Conservation (phyloP, 129 eudicot genomes). For the Rutidosis leptorrhynchoides region DNA sequence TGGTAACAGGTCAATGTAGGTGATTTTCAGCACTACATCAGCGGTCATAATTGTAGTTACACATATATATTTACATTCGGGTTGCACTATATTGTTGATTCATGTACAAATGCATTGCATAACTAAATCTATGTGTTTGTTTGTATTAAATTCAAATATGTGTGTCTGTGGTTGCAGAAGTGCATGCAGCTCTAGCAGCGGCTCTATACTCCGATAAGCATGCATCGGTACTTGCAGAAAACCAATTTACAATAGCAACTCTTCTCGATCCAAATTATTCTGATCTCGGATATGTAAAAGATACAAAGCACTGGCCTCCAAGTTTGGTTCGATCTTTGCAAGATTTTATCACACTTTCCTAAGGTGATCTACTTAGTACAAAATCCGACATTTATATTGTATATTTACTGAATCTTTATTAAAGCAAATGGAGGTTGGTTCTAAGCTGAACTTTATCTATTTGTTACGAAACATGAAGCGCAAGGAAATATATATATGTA, state of each 20-base stretch:
- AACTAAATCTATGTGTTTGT: background rate
- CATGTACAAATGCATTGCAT: background rate
- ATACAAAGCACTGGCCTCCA: constrained; percentile 62
- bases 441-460: background rate
- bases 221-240: constrained; percentile 50
- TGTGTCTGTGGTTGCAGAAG: constrained; percentile 38
- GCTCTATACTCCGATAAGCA: constrained; percentile 52
- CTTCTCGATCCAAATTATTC: constrained; percentile 55
- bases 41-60: background rate
- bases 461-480: constrained; percentile 11
- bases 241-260: constrained; percentile 54
- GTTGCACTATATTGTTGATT: background rate
- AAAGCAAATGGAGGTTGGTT: background rate
- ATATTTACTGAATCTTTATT: background rate
- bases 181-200: constrained; percentile 58
- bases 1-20: background rate
- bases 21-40: background rate
- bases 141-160: background rate
- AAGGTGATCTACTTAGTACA: constrained; percentile 5
- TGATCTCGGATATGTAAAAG: constrained; percentile 47
- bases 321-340: constrained; percentile 53
- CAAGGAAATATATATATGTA: constrained; percentile 13
- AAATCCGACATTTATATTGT: background rate
- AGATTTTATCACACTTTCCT: constrained; percentile 47
- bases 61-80: background rate